Evolutionary conservation across 2,329 filamentous ascomycete genomes (phyloP), one percentile per base, ranked within the genome.

Genomic region (Colletotrichum paranaense): DNA sequence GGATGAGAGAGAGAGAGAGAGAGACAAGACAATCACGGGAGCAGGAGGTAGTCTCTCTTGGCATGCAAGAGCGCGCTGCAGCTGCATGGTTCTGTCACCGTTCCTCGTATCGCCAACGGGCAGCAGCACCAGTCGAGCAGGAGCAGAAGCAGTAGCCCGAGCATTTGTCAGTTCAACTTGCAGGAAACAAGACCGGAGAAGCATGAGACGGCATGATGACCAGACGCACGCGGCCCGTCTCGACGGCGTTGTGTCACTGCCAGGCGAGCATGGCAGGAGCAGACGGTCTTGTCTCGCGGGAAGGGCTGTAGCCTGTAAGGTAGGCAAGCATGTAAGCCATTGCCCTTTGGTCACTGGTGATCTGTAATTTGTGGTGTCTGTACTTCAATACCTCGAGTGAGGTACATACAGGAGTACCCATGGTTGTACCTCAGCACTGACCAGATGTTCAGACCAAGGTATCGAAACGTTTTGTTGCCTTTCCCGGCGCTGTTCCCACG

Each of bases 151-250:
- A 49, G 42, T 8, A 9, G 42, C 38, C 38, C 14, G 38, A 7
- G 38, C 38, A 42, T 7, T 42, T 16, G 14, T 16, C 38, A 42
- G 38, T 42, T 42, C 14, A 42, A 42, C 14, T 42, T 19, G 38
- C 38, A 7, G 38, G 14, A 42, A 42, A 42, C 14, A 9, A 42
- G 38, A 49, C 38, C 2, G 12, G 14, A 11, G 11, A 11, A 16
- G 38, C 58, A 52, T 30, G 32, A 19, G 26, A 14, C 42, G 49
- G 57, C 49, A 59, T 63, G 19, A 30, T 16, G 26, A 22, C 57
- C 38, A 14, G 66, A 65, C 46, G 55, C 53, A 59, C 55, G 66
- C 70, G 70, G 66, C 66, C 70, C 70, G 67, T 70, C 52, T 69
- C 22, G 30, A 59, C 60, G 52, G 46, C 42, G 38, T 64, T 35